phyloP scores from a whole-genome alignment of 805 yeast species.

The Lachancea kluyveri region DNA sequence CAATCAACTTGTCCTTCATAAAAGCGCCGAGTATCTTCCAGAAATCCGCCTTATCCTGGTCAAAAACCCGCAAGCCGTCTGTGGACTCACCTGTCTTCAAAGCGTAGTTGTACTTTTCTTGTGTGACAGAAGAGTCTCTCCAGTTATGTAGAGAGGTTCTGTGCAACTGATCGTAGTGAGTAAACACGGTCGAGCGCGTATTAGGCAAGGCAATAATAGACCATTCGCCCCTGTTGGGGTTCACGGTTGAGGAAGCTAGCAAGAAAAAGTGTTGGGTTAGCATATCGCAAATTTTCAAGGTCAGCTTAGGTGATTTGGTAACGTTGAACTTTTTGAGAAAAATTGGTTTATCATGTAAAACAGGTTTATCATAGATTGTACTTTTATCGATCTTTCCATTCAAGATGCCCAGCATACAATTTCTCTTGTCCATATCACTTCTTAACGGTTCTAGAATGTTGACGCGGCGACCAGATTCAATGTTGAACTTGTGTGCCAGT shows the following conservation, averaged over 20 bases:
- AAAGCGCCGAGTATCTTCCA: conserved; percentile 25
- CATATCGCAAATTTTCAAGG: conserved; percentile 49
- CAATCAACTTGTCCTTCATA: conserved; percentile 19
- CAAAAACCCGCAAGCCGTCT: conserved; percentile 9
- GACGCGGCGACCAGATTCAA: conserved; percentile 16
- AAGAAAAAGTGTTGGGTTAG: conserved; percentile 38
- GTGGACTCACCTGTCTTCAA: neutral
- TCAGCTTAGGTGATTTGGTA: conserved; percentile 17
- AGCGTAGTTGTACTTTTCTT: conserved; percentile 2
- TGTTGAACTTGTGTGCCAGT: conserved; percentile 22
- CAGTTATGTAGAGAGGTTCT: conserved; percentile 27
- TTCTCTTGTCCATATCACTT: no score
- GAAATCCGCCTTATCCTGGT: conserved; percentile 22
- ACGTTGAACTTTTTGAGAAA: conserved; percentile 10
- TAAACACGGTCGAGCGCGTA: conserved; percentile 37
- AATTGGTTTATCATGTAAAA: conserved; percentile 3
- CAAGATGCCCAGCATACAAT: conserved; percentile 8
- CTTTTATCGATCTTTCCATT: conserved; percentile 22
- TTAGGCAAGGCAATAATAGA: conserved; percentile 75
- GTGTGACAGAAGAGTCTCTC: conserved; percentile 19
- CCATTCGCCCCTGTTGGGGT: conserved; percentile 57
- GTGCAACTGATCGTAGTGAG: conserved; percentile 51
- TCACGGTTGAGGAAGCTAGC: conserved; percentile 60
- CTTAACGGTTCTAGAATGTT: no score
- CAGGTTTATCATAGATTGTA: conserved; percentile 15